Evolutionary conservation across 1,284 basidiomycete genomes (phyloP).

Genomic region (Ganoderma resinaceum): DNA sequence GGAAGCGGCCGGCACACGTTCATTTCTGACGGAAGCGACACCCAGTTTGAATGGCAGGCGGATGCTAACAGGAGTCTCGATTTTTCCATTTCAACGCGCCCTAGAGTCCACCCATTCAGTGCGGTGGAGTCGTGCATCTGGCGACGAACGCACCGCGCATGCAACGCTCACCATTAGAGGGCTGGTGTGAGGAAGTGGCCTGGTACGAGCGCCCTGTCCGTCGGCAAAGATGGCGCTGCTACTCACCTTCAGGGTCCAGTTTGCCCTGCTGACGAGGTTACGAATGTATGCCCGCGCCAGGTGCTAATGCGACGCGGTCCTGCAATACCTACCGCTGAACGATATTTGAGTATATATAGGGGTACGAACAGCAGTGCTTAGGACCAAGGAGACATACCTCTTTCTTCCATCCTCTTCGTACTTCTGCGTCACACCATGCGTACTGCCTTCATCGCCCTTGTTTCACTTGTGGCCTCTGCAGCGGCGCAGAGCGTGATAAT

Average conservation of each 20-base stretch:
- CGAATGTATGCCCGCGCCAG: neutral
- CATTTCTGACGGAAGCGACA: neutral
- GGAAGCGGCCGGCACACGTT: neutral
- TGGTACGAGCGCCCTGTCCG: neutral
- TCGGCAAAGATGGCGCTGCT: neutral
- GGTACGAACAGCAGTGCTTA: neutral
- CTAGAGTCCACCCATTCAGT: neutral
- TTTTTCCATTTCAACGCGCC: neutral
- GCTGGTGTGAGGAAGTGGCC: neutral
- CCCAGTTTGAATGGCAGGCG: neutral
- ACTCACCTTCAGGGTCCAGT: neutral
- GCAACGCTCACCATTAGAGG: neutral
- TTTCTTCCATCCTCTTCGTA: neutral
- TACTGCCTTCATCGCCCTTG: conserved; percentile 10
- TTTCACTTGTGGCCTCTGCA: conserved; percentile 2
- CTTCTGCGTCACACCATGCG: neutral
- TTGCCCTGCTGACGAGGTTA: neutral
- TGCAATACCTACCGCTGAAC: neutral
- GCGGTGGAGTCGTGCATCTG: neutral
- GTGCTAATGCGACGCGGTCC: neutral
- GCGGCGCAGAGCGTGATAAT: conserved; percentile 22
- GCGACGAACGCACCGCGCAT: neutral
- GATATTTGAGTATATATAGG: neutral
- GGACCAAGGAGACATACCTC: neutral
- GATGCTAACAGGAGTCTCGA: neutral